Conservation (phyloP, 2,329 filamentous ascomycete genomes). For the Geosmithia putterillii region DNA sequence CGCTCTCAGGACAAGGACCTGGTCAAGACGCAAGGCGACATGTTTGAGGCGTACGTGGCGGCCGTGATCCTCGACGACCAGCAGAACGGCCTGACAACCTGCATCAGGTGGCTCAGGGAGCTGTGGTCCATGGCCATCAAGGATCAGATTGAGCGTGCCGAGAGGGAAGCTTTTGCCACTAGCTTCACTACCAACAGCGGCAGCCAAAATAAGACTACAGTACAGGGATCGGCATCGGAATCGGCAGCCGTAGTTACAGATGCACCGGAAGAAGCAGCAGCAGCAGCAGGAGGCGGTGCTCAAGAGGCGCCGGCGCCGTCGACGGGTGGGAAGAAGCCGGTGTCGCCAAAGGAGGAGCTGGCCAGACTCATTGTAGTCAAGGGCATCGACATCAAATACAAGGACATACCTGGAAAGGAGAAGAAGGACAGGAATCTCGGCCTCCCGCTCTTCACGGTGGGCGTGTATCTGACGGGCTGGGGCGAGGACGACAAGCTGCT, state of each 20-base stretch:
- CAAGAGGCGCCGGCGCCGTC: background rate
- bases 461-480: slow-evolving; percentile 54
- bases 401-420: slow-evolving; percentile 35
- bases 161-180: slow-evolving; percentile 16
- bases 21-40: slow-evolving; percentile 68
- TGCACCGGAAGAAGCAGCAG: background rate
- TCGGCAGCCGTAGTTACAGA: background rate
- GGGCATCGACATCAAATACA: slow-evolving; percentile 49
- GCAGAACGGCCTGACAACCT: slow-evolving; percentile 45
- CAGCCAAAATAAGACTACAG: background rate
- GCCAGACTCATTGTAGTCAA: slow-evolving; percentile 33
- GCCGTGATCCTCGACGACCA: slow-evolving; percentile 56
- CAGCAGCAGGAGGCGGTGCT: background rate
- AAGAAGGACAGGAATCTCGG: slow-evolving; percentile 41
- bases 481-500: slow-evolving; percentile 51
- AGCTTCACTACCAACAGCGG: background rate
- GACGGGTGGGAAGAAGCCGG: background rate
- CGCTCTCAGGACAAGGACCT: slow-evolving; percentile 35
- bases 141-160: slow-evolving; percentile 35
- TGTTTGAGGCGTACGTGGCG: slow-evolving; percentile 86
- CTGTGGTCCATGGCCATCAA: slow-evolving; percentile 60
- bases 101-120: slow-evolving; percentile 58
- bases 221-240: background rate
- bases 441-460: slow-evolving; percentile 48
- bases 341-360: slow-evolving; percentile 16